Percentiles rank a stretch among this genome's conserved stretches.
phyloP scores from a whole-genome alignment of 1,284 basidiomycete species.

The Boletus smithii region DNA sequence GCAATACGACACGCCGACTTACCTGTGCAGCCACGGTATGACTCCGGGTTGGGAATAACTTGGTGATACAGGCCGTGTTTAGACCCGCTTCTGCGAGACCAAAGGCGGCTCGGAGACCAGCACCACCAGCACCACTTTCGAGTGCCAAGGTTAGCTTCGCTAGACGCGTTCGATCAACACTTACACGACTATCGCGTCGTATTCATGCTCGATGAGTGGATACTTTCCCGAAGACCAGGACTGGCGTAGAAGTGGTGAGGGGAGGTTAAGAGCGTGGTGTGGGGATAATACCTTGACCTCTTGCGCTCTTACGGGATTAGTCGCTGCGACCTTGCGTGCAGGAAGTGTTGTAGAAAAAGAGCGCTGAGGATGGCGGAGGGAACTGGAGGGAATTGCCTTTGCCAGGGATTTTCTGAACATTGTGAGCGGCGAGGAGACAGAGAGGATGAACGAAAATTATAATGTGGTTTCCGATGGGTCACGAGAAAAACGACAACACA shows the following conservation, averaged over 20 bases:
- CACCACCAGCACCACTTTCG: constrained; percentile 91
- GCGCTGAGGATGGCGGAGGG: constrained; percentile 47
- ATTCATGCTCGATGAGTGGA: constrained; percentile 96
- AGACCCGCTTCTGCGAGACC: constrained; percentile 98
- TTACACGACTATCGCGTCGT: constrained; percentile 95
- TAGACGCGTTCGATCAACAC: constrained; percentile 34
- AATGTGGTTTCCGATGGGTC: constrained; percentile 9
- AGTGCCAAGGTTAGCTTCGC: constrained; percentile 14
- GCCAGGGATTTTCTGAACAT: constrained; percentile 38
- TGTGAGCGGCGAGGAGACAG: constrained; percentile 2
- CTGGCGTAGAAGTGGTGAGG: constrained; percentile 35
- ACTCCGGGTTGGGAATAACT: constrained; percentile 98
- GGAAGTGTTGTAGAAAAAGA: constrained; percentile 62
- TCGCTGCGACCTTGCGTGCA: constrained; percentile 63
- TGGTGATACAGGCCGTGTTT: constrained; percentile 98
- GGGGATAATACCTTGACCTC: constrained; percentile 63
- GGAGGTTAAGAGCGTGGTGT: constrained; percentile 10
- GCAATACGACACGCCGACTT: constrained; percentile 21
- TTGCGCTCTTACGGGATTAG: constrained; percentile 78
- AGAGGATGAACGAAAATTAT: neutral
- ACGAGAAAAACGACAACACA: constrained; percentile 9
- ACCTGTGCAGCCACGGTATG: constrained; percentile 99
- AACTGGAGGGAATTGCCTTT: constrained; percentile 42
- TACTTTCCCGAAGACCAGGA: constrained; percentile 83
- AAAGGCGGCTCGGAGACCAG: constrained; percentile 97